phyloP scores from a whole-genome alignment of 2,329 filamentous ascomycete genomes.

The Colletotrichum tofieldiae region DNA sequence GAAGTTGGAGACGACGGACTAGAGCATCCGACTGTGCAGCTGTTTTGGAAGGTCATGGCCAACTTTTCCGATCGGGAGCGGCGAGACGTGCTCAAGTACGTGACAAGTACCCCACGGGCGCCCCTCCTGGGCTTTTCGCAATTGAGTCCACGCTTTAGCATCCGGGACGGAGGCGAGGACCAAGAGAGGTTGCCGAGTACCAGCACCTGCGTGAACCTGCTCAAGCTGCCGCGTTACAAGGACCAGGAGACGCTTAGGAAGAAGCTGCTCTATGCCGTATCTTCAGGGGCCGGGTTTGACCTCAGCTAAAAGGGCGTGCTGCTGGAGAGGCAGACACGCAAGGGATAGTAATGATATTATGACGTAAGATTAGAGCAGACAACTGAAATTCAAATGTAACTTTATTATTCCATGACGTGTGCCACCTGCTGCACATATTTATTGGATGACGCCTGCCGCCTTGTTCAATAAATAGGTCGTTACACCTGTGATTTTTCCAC shows the following conservation, averaged over 20 bases:
- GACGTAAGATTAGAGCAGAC: constrained; percentile 24
- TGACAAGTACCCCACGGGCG: constrained; percentile 92
- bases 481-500: background rate
- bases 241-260: constrained; percentile 76
- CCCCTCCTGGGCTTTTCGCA: constrained; percentile 91
- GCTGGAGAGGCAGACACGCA: background rate
- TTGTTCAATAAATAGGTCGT: background rate
- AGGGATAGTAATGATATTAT: constrained; percentile 33
- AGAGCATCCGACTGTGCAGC: constrained; percentile 87
- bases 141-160: constrained; percentile 88
- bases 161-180: constrained; percentile 85
- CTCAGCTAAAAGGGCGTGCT: constrained; percentile 64
- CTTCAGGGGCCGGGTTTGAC: constrained; percentile 94
- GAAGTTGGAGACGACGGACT: constrained; percentile 87
- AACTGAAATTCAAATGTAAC: constrained; percentile 13
- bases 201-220: constrained; percentile 94
- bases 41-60: constrained; percentile 94
- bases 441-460: background rate
- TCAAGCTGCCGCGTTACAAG: constrained; percentile 90
- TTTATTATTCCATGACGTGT: background rate
- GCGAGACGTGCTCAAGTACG: constrained; percentile 92
- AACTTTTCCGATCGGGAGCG: constrained; percentile 82
- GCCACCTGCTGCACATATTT: background rate
- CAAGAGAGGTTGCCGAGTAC: constrained; percentile 88
- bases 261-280: constrained; percentile 92